Conservation (phyloP, 139 green algal genomes). For the Pseudopediastrum boryanum region DNA sequence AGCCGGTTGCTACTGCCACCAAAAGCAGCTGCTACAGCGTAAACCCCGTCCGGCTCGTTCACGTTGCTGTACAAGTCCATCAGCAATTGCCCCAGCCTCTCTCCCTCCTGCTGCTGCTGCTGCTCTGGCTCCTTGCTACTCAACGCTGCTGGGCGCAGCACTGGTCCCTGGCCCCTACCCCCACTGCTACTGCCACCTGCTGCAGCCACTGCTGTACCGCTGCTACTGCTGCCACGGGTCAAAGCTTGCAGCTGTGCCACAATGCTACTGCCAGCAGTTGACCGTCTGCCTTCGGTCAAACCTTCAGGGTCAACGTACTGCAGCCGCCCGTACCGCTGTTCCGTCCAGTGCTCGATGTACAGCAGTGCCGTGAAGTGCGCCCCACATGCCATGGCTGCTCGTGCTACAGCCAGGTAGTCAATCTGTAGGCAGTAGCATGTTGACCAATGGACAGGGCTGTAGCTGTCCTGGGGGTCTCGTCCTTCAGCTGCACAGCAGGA, state of each 20-base stretch:
- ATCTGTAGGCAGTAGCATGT: conserved; percentile 80
- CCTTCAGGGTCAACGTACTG: conserved; percentile 15
- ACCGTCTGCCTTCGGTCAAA: background rate
- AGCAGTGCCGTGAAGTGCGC: conserved; percentile 79
- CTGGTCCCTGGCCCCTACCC: background rate
- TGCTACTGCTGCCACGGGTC: conserved; percentile 9
- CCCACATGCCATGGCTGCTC: conserved; percentile 52
- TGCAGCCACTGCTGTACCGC: background rate
- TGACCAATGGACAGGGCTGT: conserved; percentile 24
- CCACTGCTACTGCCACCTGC: background rate
- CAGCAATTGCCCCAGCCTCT: conserved; percentile 67
- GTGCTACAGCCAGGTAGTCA: conserved; percentile 73
- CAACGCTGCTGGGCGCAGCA: background rate
- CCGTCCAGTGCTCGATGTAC: conserved; percentile 77
- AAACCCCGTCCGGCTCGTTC: conserved; percentile 82
- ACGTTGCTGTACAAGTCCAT: conserved; percentile 74
- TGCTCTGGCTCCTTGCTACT: background rate
- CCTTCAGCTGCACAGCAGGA: background rate
- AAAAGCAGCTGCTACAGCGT: conserved; percentile 64
- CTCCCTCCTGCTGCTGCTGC: conserved; percentile 23
- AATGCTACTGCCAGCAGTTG: background rate
- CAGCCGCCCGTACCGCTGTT: conserved; percentile 54
- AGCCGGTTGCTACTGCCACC: conserved; percentile 11
- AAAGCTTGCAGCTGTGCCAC: background rate
- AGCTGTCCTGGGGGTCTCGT: background rate